Evolutionary conservation across 1,139 yeast species (phyloP).

Genomic region (Debaryomyces coudertii): DNA sequence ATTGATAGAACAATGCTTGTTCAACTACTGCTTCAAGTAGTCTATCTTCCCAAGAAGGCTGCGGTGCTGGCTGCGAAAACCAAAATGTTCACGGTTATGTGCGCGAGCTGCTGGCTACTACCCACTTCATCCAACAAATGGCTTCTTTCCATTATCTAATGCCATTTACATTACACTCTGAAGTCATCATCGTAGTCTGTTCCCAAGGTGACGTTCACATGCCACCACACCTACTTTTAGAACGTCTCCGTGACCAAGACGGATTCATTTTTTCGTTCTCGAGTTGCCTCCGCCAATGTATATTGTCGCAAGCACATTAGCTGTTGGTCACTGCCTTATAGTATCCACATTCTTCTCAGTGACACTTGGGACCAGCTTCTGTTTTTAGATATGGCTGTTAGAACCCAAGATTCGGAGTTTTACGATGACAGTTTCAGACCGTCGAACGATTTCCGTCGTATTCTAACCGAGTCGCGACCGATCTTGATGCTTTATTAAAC

Average conservation of each 20-base stretch:
- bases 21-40: neutral
- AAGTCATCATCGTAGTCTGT: neutral
- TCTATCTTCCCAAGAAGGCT: neutral
- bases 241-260: neutral
- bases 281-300: neutral
- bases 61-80: conserved; percentile 25
- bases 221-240: neutral
- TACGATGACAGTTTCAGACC: neutral
- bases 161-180: neutral
- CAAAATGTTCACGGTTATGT: conserved; percentile 1
- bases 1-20: conserved; percentile 1
- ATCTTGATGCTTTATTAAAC: neutral
- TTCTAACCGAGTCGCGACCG: conserved; percentile 9
- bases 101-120: conserved; percentile 8
- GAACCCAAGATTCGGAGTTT: neutral
- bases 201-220: neutral
- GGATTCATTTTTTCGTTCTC: neutral
- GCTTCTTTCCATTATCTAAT: neutral
- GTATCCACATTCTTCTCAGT: too few relatives aligned
- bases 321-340: too few relatives aligned
- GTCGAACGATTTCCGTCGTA: neutral
- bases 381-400: neutral
- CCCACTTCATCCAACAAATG: neutral
- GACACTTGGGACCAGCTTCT: neutral
- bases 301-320: too few relatives aligned